Evolutionary conservation across 345 rosid species (phyloP).

Genomic region (Brassica nigra): DNA sequence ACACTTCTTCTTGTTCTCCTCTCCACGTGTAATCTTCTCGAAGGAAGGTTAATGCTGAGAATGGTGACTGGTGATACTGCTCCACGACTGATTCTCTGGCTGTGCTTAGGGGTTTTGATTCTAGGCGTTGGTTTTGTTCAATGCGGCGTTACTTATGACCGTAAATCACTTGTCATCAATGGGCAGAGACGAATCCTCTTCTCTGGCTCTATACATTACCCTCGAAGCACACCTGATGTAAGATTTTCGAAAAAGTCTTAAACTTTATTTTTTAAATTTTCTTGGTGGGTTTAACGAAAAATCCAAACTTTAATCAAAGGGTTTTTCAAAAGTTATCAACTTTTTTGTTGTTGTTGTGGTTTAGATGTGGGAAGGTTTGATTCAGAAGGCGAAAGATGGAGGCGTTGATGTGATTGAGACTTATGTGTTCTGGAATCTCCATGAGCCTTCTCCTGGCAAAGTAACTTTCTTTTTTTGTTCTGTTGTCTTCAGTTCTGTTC

Average conservation of each 20-base stretch:
- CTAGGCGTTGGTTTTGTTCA: conserved; percentile 55
- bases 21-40: background rate
- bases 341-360: background rate
- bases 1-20: background rate
- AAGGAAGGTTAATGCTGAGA: conserved; percentile 25
- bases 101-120: conserved; percentile 45
- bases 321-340: background rate
- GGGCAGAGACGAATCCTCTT: conserved; percentile 88
- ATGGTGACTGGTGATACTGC: conserved; percentile 52
- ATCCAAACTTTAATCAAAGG: background rate
- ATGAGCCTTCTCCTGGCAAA: conserved; percentile 94
- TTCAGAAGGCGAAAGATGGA: conserved; percentile 95
- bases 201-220: conserved; percentile 95
- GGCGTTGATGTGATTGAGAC: conserved; percentile 96
- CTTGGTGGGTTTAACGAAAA: conserved; percentile 14
- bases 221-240: conserved; percentile 93
- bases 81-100: conserved; percentile 46
- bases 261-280: background rate
- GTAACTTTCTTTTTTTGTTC: conserved; percentile 42
- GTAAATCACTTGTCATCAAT: conserved; percentile 79
- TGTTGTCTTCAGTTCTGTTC: background rate
- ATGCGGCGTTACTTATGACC: conserved; percentile 76
- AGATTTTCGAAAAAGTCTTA: background rate
- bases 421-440: conserved; percentile 99
- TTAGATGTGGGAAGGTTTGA: conserved; percentile 99